These are phyloP conservation scores for Coccomyxa sp. DNA, from an alignment of 139 green algal species.

Conservation along the genomic window DNA sequence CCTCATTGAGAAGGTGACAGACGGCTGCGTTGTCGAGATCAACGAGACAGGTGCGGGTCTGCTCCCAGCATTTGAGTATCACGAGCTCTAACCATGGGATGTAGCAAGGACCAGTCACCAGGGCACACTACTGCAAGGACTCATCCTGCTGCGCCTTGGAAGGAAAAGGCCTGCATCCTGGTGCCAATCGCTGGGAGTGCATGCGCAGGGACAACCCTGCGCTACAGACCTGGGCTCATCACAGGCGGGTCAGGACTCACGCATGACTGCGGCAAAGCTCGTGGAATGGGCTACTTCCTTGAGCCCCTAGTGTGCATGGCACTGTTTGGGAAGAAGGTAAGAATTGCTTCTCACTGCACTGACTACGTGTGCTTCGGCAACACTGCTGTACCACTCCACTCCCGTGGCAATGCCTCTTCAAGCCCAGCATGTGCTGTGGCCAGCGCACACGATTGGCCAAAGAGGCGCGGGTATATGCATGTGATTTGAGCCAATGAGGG, in stretches of 20 bases:
- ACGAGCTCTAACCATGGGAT: no score
- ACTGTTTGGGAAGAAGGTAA: conserved; percentile 89
- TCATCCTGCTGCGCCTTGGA: no score
- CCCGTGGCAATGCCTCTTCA: no score
- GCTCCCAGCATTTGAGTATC: neutral
- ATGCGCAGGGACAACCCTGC: conserved; percentile 74
- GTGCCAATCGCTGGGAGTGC: neutral
- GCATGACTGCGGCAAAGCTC: conserved; percentile 84
- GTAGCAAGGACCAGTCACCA: no score
- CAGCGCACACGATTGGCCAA: no score
- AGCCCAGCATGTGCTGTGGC: no score
- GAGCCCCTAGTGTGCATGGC: conserved; percentile 83
- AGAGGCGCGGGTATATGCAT: neutral
- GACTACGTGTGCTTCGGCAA: neutral
- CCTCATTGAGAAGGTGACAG: conserved; percentile 93
- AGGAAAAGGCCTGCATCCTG: no score
- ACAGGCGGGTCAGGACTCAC: conserved; percentile 58
- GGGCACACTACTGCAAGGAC: no score
- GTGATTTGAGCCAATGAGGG: no score
- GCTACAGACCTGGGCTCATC: conserved; percentile 84
- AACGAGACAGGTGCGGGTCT: conserved; percentile 88
- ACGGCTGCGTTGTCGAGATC: conserved; percentile 93
- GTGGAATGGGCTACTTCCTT: conserved; percentile 91
- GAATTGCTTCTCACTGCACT: neutral
- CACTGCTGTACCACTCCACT: neutral